phyloP scores from a whole-genome alignment of 1,284 basidiomycete genomes.

The Boletus calvinii region DNA sequence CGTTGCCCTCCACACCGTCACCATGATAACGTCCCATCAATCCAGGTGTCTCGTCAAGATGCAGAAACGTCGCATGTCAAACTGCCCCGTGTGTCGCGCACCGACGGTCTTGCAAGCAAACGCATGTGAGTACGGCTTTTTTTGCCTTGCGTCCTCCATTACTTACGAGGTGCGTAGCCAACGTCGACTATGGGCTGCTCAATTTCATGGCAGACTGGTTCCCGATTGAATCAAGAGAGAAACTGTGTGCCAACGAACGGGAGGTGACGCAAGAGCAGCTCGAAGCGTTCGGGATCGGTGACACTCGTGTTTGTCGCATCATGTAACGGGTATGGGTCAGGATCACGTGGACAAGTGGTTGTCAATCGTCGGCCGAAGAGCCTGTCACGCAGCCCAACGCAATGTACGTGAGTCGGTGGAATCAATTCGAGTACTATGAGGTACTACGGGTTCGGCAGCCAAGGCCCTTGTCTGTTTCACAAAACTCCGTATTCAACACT shows the following conservation, averaged over 20 bases:
- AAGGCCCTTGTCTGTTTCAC: too few species aligned
- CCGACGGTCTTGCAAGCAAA: slow-evolving; percentile 76
- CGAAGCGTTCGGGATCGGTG: slow-evolving; percentile 57
- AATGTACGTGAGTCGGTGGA: too few species aligned
- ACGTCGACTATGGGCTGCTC: slow-evolving; percentile 78
- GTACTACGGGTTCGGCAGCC: too few species aligned
- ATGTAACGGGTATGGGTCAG: slow-evolving; percentile 24
- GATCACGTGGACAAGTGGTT: not conserved
- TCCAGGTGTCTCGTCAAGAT: slow-evolving; percentile 86
- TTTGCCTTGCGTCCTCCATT: not conserved
- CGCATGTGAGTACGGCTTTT: slow-evolving; percentile 42
- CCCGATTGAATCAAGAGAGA: slow-evolving; percentile 78
- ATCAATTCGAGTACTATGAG: too few species aligned
- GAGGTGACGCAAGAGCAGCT: slow-evolving; percentile 77
- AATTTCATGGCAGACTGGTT: slow-evolving; percentile 95
- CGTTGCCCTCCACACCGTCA: too few species aligned
- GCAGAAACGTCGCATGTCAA: slow-evolving; percentile 78
- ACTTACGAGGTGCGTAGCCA: slow-evolving; percentile 44
- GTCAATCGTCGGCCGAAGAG: not conserved
- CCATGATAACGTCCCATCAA: not conserved
- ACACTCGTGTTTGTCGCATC: slow-evolving; percentile 33
- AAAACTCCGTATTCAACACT: too few species aligned
- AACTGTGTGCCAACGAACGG: slow-evolving; percentile 74
- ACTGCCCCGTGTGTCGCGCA: slow-evolving; percentile 87
- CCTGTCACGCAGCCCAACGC: not conserved